These are phyloP conservation scores for Alternaria longipes DNA, from an alignment of 2,329 filamentous ascomycete genomes.

Conservation along the genomic window DNA sequence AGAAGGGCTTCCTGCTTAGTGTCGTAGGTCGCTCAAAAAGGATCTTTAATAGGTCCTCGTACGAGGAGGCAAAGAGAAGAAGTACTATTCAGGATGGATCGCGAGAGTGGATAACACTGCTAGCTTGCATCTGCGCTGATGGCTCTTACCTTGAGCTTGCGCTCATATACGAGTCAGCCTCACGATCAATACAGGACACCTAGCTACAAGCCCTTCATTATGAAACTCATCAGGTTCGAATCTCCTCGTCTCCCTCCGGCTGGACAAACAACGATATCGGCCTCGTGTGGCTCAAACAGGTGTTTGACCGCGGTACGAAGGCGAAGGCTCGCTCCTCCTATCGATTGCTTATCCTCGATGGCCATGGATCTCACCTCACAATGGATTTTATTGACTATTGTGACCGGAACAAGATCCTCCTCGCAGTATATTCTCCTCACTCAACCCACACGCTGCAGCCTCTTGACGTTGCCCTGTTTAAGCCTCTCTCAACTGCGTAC, in stretches of 20 bases:
- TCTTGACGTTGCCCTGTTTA: no score
- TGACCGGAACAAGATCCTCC: neutral
- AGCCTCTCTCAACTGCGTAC: no score
- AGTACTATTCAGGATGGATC: neutral
- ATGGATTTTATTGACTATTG: neutral
- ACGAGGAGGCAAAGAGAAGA: neutral
- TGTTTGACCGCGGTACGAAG: slow-evolving; percentile 15
- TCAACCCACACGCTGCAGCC: no score
- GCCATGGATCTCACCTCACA: neutral
- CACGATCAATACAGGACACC: no score
- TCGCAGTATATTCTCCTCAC: neutral
- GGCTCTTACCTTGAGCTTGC: no score
- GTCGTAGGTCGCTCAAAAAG: slow-evolving; percentile 6
- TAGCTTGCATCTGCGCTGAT: slow-evolving; percentile 18
- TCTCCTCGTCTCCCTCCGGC: slow-evolving; percentile 2
- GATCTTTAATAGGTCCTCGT: neutral
- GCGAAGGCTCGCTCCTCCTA: neutral
- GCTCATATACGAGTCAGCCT: no score
- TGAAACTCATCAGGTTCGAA: neutral
- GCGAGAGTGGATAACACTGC: neutral
- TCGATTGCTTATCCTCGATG: slow-evolving; percentile 4
- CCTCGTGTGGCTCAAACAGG: slow-evolving; percentile 19
- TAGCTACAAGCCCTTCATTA: neutral
- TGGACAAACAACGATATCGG: slow-evolving; percentile 21
- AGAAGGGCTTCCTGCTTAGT: slow-evolving; percentile 17